phyloP scores from a whole-genome alignment of 116 monocot species.

The Papilionanthe hybrid region DNA sequence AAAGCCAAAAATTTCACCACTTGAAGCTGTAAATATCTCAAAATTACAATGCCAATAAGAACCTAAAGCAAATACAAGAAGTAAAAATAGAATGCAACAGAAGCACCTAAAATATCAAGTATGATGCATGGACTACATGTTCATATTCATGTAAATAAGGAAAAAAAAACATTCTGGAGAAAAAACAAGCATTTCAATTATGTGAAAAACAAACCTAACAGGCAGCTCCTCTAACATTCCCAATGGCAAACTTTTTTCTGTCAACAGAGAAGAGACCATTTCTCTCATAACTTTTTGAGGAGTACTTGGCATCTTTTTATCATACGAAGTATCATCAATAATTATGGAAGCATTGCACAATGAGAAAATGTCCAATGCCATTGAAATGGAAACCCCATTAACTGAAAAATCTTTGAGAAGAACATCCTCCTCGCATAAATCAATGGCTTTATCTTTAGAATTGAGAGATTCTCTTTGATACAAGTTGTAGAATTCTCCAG shows the following conservation, averaged over 20 bases:
- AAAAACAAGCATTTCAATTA: neutral
- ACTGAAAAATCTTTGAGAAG: slow-evolving; percentile 12
- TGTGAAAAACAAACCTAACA: slow-evolving; percentile 42
- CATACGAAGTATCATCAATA: slow-evolving; percentile 26
- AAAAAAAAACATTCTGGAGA: neutral
- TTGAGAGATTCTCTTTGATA: slow-evolving; percentile 18
- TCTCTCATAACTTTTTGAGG: slow-evolving; percentile 62
- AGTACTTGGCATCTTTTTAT: slow-evolving; percentile 38
- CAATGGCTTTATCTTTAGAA: slow-evolving; percentile 12
- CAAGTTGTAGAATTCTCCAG: slow-evolving; percentile 28
- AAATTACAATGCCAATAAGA: neutral
- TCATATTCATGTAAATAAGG: neutral
- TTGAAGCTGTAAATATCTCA: neutral
- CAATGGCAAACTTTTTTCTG: slow-evolving; percentile 35
- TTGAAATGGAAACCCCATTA: slow-evolving; percentile 31
- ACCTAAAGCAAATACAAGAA: neutral
- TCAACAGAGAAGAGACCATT: slow-evolving; percentile 50
- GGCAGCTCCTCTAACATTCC: slow-evolving; percentile 65
- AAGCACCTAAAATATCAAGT: neutral
- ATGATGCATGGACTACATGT: neutral
- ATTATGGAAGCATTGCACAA: slow-evolving; percentile 39
- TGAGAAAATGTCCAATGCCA: slow-evolving; percentile 39
- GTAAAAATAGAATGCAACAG: neutral
- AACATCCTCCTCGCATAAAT: slow-evolving; percentile 16
- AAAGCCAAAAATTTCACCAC: slow-evolving; percentile 10